phyloP scores from a whole-genome alignment of 148 eudicot genomes.

The Limonium bicolor region DNA sequence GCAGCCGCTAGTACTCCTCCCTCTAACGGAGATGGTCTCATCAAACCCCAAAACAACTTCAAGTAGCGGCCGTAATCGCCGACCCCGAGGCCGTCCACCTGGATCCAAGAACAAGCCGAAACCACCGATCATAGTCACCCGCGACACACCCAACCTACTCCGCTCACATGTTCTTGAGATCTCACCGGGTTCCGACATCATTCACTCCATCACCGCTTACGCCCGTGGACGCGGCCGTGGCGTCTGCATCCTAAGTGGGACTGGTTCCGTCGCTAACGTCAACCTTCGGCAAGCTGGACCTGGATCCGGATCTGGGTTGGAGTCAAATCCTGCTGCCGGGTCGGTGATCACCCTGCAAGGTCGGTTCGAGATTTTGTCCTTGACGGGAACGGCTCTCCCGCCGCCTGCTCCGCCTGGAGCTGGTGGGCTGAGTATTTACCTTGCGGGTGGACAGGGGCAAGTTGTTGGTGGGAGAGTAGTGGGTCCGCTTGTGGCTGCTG shows the following conservation, averaged over 20 bases:
- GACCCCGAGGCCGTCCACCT: conserved; percentile 22
- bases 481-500: conserved; percentile 6
- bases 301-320: conserved; percentile 6
- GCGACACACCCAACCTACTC: conserved; percentile 28
- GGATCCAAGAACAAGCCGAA: conserved; percentile 31
- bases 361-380: conserved; percentile 20
- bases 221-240: conserved; percentile 25
- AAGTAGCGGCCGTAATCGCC: too few species aligned
- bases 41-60: too few species aligned
- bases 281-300: conserved; percentile 23
- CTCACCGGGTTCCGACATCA: conserved; percentile 16
- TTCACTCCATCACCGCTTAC: conserved; percentile 16
- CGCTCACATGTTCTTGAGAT: conserved; percentile 27
- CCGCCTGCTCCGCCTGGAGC: conserved; percentile 5
- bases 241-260: conserved; percentile 21
- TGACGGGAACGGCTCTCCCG: conserved; percentile 20
- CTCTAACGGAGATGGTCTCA: too few species aligned
- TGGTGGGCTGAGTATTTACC: not conserved
- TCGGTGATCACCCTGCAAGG: conserved; percentile 24
- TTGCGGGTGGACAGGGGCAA: conserved; percentile 9
- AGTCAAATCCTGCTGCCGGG: not conserved
- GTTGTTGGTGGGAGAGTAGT: conserved; percentile 9
- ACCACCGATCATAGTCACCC: conserved; percentile 24
- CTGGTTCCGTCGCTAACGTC: conserved; percentile 20
- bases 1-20: not conserved